Base-by-base conservation (phyloP, 805 yeast genomes). In the Suhomyces emberorum region DNA sequence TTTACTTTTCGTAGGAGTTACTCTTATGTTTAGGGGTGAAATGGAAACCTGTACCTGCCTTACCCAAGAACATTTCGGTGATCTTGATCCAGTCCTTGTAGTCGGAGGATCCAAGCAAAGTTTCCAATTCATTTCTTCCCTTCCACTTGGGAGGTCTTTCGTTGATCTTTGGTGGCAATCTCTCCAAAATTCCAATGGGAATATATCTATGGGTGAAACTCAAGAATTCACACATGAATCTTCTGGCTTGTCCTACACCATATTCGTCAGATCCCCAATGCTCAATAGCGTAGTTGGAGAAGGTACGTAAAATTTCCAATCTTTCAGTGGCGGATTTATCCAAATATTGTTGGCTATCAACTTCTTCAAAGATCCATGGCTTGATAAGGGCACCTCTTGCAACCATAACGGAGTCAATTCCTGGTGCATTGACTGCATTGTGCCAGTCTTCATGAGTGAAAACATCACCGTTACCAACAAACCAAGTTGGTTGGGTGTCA, bases 221-320 rank as follows among this genome's bases (percentile, higher is more conserved):
- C 55, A 93, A 69, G 60, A 88, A 93, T 62, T 93, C 99, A 65
- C 97, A 91, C 72, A 91, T 67, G 61, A 78, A 93, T 51, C 98
- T 72, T 61, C 99, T 80, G 10, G 95, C 81, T 46, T 78, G 78
- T 40, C 86, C 83, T 38, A 93, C 76, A 27, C 99, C 99, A 59
- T 82, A 91, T 51, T 87, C 96, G 55, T 93, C 99, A 0, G 95
- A 74, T 4, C 99, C 98, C 98, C 98, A 93, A 61, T 93, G 98
- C 49, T 88, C 88, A 47, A 93, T 70, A 0, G 98, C 97, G 57
- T 68, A 85, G 37, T 80, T 65, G 3, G 95, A 79, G 56, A 80
- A 93, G 34, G 72, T 74, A 44, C 70, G 69, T 51, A 91, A 60
- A 28, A 83, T 76, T 24, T 81, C 95, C 38, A 93, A 74, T 59